These are phyloP conservation scores for Pouteria glomerata DNA, from an alignment of 148 eudicot genomes.

Conservation along the genomic window DNA sequence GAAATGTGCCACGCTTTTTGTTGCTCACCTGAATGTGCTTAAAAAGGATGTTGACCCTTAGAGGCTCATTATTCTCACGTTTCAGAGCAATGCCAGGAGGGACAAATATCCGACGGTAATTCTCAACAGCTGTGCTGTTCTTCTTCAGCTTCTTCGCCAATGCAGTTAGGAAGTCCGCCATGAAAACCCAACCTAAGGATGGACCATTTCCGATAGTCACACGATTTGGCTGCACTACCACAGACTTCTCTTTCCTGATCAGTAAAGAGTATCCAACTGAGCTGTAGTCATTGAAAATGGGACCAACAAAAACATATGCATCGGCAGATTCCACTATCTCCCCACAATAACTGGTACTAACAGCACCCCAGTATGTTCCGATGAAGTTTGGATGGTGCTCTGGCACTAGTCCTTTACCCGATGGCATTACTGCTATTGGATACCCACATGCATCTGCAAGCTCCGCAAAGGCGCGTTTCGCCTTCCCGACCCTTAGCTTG, in stretches of 20 bases:
- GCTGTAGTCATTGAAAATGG: conserved; percentile 79
- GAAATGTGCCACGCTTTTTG: not conserved
- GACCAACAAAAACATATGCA: conserved; percentile 74
- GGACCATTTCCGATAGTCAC: conserved; percentile 72
- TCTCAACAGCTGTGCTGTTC: conserved; percentile 61
- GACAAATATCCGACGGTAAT: conserved; percentile 60
- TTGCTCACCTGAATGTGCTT: conserved; percentile 62
- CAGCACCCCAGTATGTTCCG: conserved; percentile 91
- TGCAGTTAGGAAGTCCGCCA: conserved; percentile 57
- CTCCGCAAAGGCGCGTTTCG: conserved; percentile 55
- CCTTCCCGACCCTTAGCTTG: conserved; percentile 61
- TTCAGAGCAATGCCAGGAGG: conserved; percentile 68
- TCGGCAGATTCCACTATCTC: conserved; percentile 87
- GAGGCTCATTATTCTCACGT: conserved; percentile 53
- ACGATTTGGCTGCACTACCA: conserved; percentile 64
- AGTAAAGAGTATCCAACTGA: conserved; percentile 79
- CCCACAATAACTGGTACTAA: conserved; percentile 56
- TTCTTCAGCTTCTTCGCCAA: conserved; percentile 67
- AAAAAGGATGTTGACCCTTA: conserved; percentile 73
- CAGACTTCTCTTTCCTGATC: conserved; percentile 61
- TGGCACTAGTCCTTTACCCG: conserved; percentile 68
- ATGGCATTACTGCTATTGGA: conserved; percentile 70
- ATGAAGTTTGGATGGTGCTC: conserved; percentile 68
- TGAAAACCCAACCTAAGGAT: conserved; percentile 76
- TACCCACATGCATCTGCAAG: conserved; percentile 70